Conservation (phyloP, 2,329 filamentous ascomycete species). For the Sarocladium oryzae region DNA sequence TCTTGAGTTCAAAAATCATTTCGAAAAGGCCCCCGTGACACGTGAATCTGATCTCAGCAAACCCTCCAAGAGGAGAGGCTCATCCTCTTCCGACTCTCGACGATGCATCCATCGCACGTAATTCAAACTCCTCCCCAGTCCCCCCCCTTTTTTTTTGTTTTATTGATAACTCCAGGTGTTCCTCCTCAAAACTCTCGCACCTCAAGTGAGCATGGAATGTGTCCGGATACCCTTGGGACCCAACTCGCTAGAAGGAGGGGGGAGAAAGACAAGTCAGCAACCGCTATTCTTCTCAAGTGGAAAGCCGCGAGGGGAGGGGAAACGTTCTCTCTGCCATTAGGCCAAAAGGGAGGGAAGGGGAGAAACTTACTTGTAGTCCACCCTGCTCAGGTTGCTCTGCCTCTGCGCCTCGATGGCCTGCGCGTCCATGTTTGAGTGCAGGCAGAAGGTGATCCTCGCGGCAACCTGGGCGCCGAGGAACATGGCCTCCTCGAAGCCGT, state of each 20-base stretch:
- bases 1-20: too few relatives aligned
- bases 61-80: too few relatives aligned
- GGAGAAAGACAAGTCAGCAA: not conserved
- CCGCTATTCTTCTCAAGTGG: too few relatives aligned
- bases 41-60: too few relatives aligned
- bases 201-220: constrained; percentile 45
- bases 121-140: not conserved
- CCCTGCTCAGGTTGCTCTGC: constrained; percentile 49
- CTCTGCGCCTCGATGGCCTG: constrained; percentile 45
- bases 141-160: constrained; percentile 2
- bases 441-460: constrained; percentile 54
- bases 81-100: too few relatives aligned
- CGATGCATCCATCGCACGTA: too few relatives aligned
- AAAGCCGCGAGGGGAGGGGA: too few relatives aligned
- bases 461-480: constrained; percentile 87
- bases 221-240: constrained; percentile 48
- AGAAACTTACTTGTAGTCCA: constrained; percentile 53
- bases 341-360: not conserved
- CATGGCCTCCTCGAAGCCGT: constrained; percentile 69
- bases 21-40: too few relatives aligned
- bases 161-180: not conserved
- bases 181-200: not conserved
- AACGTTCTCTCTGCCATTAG: too few relatives aligned
- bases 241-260: constrained; percentile 34
- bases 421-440: constrained; percentile 49